These are phyloP conservation scores for Ailanthus altissimus DNA, from an alignment of 345 rosid genomes.

Conservation along the genomic window DNA sequence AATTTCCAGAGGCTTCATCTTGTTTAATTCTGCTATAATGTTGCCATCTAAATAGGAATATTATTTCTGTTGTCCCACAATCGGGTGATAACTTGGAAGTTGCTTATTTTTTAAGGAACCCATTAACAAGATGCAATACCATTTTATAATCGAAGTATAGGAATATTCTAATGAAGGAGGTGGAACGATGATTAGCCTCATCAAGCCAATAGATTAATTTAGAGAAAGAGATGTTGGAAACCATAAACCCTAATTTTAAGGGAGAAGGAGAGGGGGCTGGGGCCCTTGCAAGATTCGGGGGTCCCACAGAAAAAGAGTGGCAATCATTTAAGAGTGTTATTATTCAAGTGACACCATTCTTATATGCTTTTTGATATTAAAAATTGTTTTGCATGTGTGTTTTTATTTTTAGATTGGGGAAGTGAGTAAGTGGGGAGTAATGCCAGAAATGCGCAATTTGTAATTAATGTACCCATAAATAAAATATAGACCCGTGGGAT, in stretches of 20 bases:
- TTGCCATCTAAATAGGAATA: no score
- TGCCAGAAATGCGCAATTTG: constrained; percentile 22
- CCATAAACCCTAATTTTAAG: constrained; percentile 33
- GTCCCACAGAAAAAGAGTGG: constrained; percentile 40
- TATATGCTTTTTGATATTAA: constrained; percentile 11
- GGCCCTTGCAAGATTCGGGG: constrained; percentile 36
- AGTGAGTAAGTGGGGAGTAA: constrained; percentile 50
- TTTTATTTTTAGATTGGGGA: constrained; percentile 22
- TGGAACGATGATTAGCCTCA: constrained; percentile 49
- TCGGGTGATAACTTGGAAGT: constrained; percentile 1
- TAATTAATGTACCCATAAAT: neutral
- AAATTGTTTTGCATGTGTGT: neutral
- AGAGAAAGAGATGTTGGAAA: constrained; percentile 7
- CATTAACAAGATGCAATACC: neutral
- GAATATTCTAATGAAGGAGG: constrained; percentile 29
- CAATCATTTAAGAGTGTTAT: constrained; percentile 56
- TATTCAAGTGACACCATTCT: constrained; percentile 29
- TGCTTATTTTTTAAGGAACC: constrained; percentile 24
- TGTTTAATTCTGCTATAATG: no score
- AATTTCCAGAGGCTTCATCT: no score
- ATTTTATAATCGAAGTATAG: neutral
- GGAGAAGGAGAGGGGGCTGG: constrained; percentile 12
- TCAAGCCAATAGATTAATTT: constrained; percentile 27
- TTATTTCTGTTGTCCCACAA: neutral
- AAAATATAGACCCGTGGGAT: constrained; percentile 21